Conservation (phyloP, 495 filamentous ascomycete genomes). For the Aspergillus ellipticus region DNA sequence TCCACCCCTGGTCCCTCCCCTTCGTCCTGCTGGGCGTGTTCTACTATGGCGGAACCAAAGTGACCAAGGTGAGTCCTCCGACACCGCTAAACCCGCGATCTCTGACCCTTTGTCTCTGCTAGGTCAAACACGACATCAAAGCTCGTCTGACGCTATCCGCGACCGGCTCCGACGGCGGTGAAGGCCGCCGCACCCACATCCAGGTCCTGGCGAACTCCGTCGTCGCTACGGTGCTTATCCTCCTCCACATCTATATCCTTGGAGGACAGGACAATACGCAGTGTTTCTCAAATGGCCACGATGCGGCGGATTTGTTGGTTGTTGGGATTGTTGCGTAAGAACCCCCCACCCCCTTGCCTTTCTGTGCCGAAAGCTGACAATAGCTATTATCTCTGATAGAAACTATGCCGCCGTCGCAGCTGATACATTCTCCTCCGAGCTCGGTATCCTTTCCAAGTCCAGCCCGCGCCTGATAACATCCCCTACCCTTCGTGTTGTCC, state of each 20-base stretch:
- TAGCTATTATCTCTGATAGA: slow-evolving; percentile 18
- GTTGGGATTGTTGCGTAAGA: slow-evolving; percentile 56
- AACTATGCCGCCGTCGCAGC: slow-evolving; percentile 91
- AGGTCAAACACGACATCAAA: slow-evolving; percentile 88
- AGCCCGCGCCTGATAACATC: slow-evolving; percentile 85
- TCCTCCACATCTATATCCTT: slow-evolving; percentile 67
- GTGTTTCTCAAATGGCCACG: slow-evolving; percentile 35
- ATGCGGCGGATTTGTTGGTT: slow-evolving; percentile 46
- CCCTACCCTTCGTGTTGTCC: slow-evolving; percentile 67
- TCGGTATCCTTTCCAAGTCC: slow-evolving; percentile 79
- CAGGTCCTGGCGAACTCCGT: slow-evolving; percentile 90
- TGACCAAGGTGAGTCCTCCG: slow-evolving; percentile 61
- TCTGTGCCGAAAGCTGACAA: neutral
- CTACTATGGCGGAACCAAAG: slow-evolving; percentile 78
- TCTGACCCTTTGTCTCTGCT: neutral
- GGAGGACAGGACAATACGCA: slow-evolving; percentile 11
- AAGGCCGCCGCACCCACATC: slow-evolving; percentile 75
- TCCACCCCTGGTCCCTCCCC: slow-evolving; percentile 88
- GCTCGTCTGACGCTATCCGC: slow-evolving; percentile 72
- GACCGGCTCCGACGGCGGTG: slow-evolving; percentile 66
- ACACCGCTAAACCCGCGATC: neutral
- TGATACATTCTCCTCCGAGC: slow-evolving; percentile 93
- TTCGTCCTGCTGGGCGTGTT: slow-evolving; percentile 80
- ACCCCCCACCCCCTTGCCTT: neutral
- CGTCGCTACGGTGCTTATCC: slow-evolving; percentile 67